A percentile compares a stretch with the other conserved stretches of the same genome.
phyloP scores from a whole-genome alignment of 1,139 yeast genomes.

The Maudiozyma humilis region DNA sequence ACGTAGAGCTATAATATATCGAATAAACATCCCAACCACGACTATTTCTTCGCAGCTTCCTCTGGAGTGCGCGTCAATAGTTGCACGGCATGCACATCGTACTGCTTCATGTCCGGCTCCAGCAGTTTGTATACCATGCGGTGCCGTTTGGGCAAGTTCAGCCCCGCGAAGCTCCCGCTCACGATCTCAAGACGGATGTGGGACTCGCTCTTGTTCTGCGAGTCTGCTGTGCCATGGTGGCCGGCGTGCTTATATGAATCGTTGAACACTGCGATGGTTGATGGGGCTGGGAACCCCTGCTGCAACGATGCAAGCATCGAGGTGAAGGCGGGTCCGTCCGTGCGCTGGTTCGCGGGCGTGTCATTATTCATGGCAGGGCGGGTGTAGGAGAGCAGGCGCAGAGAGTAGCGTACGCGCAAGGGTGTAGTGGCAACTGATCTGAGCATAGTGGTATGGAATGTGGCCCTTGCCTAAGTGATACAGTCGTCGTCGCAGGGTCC shows the following conservation, averaged over 20 bases:
- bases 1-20: constrained; percentile 1
- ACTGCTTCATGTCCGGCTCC: constrained; percentile 55
- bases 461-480: too few species aligned
- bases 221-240: constrained; percentile 76
- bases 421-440: background rate
- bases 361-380: background rate
- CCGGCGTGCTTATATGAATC: constrained; percentile 87
- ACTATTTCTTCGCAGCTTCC: constrained; percentile 37
- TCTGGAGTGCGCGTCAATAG: constrained; percentile 70
- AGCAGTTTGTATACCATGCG: constrained; percentile 62
- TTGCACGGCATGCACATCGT: constrained; percentile 85
- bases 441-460: too few species aligned
- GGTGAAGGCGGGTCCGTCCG: constrained; percentile 47
- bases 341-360: constrained; percentile 12
- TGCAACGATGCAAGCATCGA: constrained; percentile 42
- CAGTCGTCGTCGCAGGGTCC: too few species aligned
- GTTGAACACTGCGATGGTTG: constrained; percentile 51
- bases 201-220: constrained; percentile 67
- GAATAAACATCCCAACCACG: background rate
- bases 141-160: constrained; percentile 68
- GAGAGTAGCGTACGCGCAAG: background rate
- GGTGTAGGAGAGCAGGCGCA: background rate
- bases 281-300: constrained; percentile 41
- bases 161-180: constrained; percentile 60
- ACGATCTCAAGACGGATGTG: constrained; percentile 73